phyloP scores from a whole-genome alignment of 805 yeast species.

The Tetrapisispora iriomotensis region DNA sequence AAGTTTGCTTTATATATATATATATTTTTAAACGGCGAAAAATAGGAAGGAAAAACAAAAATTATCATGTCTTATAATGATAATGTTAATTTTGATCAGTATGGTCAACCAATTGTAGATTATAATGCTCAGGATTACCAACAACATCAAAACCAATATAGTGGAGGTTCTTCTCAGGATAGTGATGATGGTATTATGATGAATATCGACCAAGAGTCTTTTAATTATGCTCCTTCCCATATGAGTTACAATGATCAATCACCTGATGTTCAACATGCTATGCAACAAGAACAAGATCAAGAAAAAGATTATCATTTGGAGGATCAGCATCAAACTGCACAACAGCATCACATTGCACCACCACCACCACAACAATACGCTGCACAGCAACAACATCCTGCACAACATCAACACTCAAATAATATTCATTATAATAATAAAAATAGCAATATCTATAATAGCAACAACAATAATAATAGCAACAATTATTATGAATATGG shows the following conservation, averaged over 20 bases:
- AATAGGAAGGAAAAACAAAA: no score
- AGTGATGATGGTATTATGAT: slow-evolving; percentile 26
- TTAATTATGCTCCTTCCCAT: slow-evolving; percentile 61
- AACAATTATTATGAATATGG: neutral
- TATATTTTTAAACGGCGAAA: no score
- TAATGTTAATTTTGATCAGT: slow-evolving; percentile 24
- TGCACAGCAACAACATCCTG: no score
- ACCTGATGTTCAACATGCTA: neutral
- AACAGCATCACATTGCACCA: no score
- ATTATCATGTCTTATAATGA: slow-evolving; percentile 2
- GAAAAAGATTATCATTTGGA: no score
- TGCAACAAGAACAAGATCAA: neutral
- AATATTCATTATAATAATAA: neutral
- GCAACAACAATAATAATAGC: neutral
- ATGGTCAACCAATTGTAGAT: slow-evolving; percentile 30
- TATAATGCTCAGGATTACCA: slow-evolving; percentile 19
- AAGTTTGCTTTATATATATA: no score
- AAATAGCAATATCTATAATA: neutral
- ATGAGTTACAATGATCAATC: slow-evolving; percentile 56
- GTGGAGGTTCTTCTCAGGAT: slow-evolving; percentile 35
- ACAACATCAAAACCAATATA: slow-evolving; percentile 17
- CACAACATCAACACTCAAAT: neutral
- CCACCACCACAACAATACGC: no score
- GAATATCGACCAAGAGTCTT: slow-evolving; percentile 36
- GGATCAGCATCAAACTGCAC: no score